Evolutionary conservation across 208 protist species (phyloP).

Genomic region (Acanthamoeba castellanii): DNA sequence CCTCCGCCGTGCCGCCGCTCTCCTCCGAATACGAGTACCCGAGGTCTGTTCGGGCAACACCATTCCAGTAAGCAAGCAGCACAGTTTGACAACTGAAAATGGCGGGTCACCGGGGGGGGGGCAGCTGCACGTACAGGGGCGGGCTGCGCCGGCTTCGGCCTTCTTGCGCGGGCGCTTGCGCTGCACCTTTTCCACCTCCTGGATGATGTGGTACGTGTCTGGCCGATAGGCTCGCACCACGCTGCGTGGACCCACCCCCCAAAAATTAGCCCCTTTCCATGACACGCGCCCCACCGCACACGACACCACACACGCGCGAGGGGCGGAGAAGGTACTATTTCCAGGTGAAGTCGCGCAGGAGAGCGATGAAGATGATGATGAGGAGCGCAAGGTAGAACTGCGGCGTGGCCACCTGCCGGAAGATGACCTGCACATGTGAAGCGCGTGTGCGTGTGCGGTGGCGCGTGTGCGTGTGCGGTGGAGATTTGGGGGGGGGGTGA

Average conservation of each 20-base stretch:
- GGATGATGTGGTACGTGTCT: neutral
- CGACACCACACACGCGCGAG: neutral
- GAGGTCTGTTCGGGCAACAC: neutral
- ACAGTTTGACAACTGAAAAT: too few relatives aligned
- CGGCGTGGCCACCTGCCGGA: neutral
- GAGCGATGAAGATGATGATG: neutral
- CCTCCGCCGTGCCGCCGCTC: neutral
- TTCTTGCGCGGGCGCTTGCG: neutral
- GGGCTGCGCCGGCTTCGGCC: neutral
- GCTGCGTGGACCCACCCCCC: neutral
- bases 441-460: neutral
- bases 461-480: neutral
- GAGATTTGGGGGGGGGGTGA: too few relatives aligned
- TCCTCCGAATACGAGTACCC: conserved; percentile 15
- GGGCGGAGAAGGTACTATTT: neutral
- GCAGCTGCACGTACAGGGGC: neutral
- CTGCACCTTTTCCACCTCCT: conserved; percentile 8
- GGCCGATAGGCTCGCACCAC: neutral
- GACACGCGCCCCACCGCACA: neutral
- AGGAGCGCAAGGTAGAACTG: neutral
- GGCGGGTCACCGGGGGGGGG: too few relatives aligned
- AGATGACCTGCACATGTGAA: conserved; percentile 2
- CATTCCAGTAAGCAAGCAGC: neutral
- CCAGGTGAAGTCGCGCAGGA: conserved; percentile 33
- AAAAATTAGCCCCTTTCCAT: neutral